phyloP scores from a whole-genome alignment of 2,329 filamentous ascomycete genomes.

The Diaporthe caulivora region DNA sequence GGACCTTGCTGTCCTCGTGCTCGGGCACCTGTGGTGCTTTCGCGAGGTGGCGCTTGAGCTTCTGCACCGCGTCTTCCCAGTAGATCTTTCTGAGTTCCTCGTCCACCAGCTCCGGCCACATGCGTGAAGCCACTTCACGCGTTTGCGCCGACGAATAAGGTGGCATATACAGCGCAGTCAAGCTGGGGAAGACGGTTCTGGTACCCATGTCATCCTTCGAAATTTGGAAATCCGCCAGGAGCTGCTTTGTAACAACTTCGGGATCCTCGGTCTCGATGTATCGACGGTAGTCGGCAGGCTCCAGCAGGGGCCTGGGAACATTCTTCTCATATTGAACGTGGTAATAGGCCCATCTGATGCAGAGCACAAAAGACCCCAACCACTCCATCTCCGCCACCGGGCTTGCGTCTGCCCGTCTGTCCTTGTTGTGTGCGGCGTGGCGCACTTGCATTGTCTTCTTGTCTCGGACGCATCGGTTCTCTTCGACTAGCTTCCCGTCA shows the following conservation, averaged over 20 bases:
- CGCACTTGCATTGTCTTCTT: not conserved
- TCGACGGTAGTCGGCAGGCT: not conserved
- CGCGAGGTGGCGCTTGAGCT: conserved; percentile 4
- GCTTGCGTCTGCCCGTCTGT: not conserved
- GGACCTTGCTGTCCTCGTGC: not conserved
- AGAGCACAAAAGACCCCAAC: not conserved
- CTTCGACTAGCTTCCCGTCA: not conserved
- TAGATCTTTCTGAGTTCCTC: not conserved
- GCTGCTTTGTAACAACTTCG: not conserved
- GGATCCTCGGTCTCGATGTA: not conserved
- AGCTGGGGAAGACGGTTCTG: not conserved
- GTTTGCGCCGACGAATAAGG: not conserved
- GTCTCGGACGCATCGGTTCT: conserved; percentile 1
- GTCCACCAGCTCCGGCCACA: not conserved
- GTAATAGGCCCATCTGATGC: not conserved
- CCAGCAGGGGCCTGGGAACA: not conserved
- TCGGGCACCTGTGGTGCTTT: not conserved
- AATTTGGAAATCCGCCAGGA: not conserved
- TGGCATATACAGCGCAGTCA: conserved; percentile 22
- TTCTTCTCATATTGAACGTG: too few relatives aligned
- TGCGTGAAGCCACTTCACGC: not conserved
- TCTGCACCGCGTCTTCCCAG: not conserved
- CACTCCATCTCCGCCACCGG: not conserved
- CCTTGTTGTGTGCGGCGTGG: not conserved
- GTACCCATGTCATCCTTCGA: not conserved